Evolutionary conservation across 2,329 filamentous ascomycete genomes (phyloP), one percentile per base, ranked within the genome.

Genomic region (Monilinia fructigena): DNA sequence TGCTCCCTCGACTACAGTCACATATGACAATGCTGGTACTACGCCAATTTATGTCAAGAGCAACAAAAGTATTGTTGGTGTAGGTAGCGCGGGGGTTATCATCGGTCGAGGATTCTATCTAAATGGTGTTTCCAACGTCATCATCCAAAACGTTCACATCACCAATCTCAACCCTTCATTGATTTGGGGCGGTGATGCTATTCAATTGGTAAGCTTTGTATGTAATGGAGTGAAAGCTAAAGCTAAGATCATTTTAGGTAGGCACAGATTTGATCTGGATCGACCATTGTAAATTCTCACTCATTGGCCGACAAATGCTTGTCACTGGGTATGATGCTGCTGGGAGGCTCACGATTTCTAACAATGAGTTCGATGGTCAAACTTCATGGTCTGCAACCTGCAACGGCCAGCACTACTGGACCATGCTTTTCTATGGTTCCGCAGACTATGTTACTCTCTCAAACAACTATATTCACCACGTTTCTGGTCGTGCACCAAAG

Each of bases 351-450:
- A 82, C 80, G 0, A 76, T 82, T 50, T 80, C 79, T 5, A 82
- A 82, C 75, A 80, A 76, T 70, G 78, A 79, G 52, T 77, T 82
- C 63, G 76, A 82, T 63, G 80, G 81, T 11, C 67, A 70, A 6
- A 80, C 80, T 0, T 74, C 70, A 26, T 80, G 76, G 69, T 81
- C 80, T 0, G 75, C 79, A 14, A 75, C 75, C 26, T 82, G 80
- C 70, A 78, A 82, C 66, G 74, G 73, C n/a, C 74, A 82, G 48
- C 79, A 81, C 69, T 82, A 82, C 74, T 82, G 80, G 80, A 75
- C 74, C 2, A 74, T 79, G 65, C 75, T 79, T 55, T 75, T 81
- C 70, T 72, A 75, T 55, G 79, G 76, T 11, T 72, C 74, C 14
- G 73, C 72, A n/a, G 79, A 80, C 66, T 73, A 75, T 40, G 73